Evolutionary conservation across 1,284 basidiomycete genomes (phyloP).

Genomic region (Gymnopus androsaceus): DNA sequence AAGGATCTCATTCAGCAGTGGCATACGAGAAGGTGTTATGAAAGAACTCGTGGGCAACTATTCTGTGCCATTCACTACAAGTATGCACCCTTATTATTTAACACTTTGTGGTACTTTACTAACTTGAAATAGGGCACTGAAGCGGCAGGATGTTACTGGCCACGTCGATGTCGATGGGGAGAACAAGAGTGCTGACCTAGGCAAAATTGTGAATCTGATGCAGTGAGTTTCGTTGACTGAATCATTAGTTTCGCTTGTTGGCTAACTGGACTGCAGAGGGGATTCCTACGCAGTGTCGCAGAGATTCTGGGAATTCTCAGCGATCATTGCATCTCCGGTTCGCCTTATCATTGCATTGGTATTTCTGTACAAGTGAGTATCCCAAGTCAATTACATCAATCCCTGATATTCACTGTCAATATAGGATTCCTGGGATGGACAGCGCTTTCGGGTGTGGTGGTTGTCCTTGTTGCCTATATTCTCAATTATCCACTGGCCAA

Average conservation of each 20-base stretch:
- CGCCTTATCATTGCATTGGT: slow-evolving; percentile 72
- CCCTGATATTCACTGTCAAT: slow-evolving; percentile 8
- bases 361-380: slow-evolving; percentile 72
- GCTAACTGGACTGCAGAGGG: slow-evolving; percentile 43
- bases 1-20: slow-evolving; percentile 65
- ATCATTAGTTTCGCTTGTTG: background rate
- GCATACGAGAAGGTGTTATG: slow-evolving; percentile 62
- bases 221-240: slow-evolving; percentile 45
- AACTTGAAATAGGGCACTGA: slow-evolving; percentile 41
- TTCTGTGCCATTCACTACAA: slow-evolving; percentile 76
- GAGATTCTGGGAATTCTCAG: slow-evolving; percentile 72
- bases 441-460: slow-evolving; percentile 73
- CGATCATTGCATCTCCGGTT: slow-evolving; percentile 70
- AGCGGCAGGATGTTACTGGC: slow-evolving; percentile 62
- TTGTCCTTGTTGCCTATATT: slow-evolving; percentile 67
- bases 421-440: slow-evolving; percentile 81
- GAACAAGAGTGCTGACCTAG: slow-evolving; percentile 57
- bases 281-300: slow-evolving; percentile 72
- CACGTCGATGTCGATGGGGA: slow-evolving; percentile 45
- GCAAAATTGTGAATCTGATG: slow-evolving; percentile 73
- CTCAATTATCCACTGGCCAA: slow-evolving; percentile 67
- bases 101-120: background rate
- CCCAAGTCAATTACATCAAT: background rate
- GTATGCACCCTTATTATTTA: background rate
- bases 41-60: slow-evolving; percentile 66